phyloP scores from a whole-genome alignment of 2,329 filamentous ascomycete species.

The Monilinia vaccinii-corymbosi region DNA sequence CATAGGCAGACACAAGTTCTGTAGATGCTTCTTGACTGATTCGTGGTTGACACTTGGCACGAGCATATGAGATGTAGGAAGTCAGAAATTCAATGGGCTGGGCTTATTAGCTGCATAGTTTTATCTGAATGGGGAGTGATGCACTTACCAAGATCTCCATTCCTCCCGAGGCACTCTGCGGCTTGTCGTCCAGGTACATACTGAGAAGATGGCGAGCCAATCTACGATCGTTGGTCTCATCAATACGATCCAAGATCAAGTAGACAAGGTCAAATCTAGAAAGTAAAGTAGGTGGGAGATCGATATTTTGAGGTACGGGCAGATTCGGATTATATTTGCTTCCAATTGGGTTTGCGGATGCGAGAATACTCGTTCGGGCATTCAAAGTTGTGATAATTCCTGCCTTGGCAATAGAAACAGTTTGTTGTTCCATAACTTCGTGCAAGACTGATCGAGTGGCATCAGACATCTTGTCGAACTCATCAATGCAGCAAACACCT shows the following conservation, averaged over 20 bases:
- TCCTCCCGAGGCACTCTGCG: constrained; percentile 66
- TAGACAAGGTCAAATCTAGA: constrained; percentile 97
- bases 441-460: constrained; percentile 64
- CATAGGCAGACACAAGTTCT: constrained; percentile 78
- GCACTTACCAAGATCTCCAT: constrained; percentile 70
- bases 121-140: constrained; percentile 4
- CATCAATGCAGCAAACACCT: constrained; percentile 70
- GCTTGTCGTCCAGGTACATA: constrained; percentile 93
- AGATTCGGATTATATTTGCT: constrained; percentile 96
- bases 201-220: constrained; percentile 87
- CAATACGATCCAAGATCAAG: constrained; percentile 85
- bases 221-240: constrained; percentile 80
- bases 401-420: constrained; percentile 68
- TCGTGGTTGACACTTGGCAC: constrained; percentile 71
- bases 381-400: constrained; percentile 85
- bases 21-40: constrained; percentile 73
- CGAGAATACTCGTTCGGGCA: constrained; percentile 88
- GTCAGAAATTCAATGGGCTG: constrained; percentile 93
- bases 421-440: constrained; percentile 77
- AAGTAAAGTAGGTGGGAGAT: constrained; percentile 86
- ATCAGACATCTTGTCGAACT: constrained; percentile 75
- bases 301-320: constrained; percentile 95
- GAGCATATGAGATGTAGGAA: constrained; percentile 93
- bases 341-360: constrained; percentile 95
- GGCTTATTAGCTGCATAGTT: background rate